These are phyloP conservation scores for Chenopodium suecicum DNA, from an alignment of 148 eudicot genomes.

Conservation along the genomic window DNA sequence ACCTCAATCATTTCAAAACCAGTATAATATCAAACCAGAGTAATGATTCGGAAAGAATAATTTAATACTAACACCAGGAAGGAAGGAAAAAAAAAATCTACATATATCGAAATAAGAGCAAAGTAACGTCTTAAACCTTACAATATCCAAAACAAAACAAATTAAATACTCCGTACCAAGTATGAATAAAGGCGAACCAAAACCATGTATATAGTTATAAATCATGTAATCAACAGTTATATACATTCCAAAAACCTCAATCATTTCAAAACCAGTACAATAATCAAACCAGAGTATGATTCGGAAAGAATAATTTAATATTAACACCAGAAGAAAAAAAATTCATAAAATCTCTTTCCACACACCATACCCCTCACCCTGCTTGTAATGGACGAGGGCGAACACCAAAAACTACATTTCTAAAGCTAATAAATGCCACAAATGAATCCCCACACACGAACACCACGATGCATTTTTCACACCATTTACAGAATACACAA, in stretches of 20 bases:
- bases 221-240: not conserved
- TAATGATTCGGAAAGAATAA: too few relatives aligned
- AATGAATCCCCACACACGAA: conserved; percentile 22
- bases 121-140: not conserved
- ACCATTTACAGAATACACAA: conserved; percentile 56
- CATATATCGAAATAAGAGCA: not conserved
- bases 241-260: conserved; percentile 2
- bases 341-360: conserved; percentile 4
- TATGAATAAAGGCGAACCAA: not conserved
- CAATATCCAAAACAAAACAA: not conserved
- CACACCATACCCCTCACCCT: not conserved
- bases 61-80: too few relatives aligned
- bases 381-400: not conserved
- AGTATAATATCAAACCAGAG: too few relatives aligned
- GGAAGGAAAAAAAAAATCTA: too few relatives aligned
- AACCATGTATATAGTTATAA: not conserved
- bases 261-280: conserved; percentile 11
- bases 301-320: conserved; percentile 29
- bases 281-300: conserved; percentile 9
- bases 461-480: conserved; percentile 32
- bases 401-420: conserved; percentile 20
- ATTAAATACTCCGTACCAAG: too few relatives aligned
- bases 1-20: too few relatives aligned
- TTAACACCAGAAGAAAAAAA: conserved; percentile 5
- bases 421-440: conserved; percentile 3